These are phyloP conservation scores for Trichoderma guizhouense DNA, from an alignment of 2,329 filamentous ascomycete species.

Conservation along the genomic window DNA sequence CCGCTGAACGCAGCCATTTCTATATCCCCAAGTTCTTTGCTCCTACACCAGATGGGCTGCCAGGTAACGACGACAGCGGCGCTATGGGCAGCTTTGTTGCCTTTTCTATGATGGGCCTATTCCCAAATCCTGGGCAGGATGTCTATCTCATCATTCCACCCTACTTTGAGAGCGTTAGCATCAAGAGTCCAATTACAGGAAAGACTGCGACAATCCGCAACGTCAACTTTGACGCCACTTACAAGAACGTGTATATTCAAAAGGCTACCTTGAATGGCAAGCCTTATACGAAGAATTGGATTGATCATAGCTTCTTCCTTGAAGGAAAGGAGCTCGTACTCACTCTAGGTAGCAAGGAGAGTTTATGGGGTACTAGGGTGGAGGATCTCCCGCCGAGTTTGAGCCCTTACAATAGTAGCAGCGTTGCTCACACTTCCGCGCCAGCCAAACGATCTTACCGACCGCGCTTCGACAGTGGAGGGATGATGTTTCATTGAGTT, in stretches of 20 bases:
- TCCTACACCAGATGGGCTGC: constrained; percentile 56
- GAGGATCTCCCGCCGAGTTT: constrained; percentile 62
- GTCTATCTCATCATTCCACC: constrained; percentile 70
- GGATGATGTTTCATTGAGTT: background rate
- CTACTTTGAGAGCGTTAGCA: constrained; percentile 59
- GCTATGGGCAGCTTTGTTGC: constrained; percentile 67
- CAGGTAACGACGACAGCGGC: constrained; percentile 68
- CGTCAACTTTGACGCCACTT: constrained; percentile 58
- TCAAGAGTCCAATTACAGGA: constrained; percentile 56
- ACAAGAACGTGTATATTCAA: constrained; percentile 62
- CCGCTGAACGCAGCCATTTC: constrained; percentile 53
- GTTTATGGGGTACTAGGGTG: constrained; percentile 58
- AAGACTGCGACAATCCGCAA: constrained; percentile 59
- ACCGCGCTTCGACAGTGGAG: background rate
- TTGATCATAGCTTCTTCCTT: constrained; percentile 64
- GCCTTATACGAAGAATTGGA: constrained; percentile 62
- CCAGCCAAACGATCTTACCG: background rate
- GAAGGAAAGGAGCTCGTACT: constrained; percentile 63
- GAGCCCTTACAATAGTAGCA: constrained; percentile 32
- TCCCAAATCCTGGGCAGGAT: constrained; percentile 65
- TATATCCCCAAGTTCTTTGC: constrained; percentile 66
- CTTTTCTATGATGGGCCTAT: constrained; percentile 67
- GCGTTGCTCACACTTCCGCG: background rate
- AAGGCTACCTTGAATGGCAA: constrained; percentile 59
- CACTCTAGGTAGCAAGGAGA: constrained; percentile 58